A percentile compares a stretch with the other conserved stretches of the same genome.
Conservation (phyloP, 192 early-diverging fungal species). For the Geranomyces variabilis region DNA sequence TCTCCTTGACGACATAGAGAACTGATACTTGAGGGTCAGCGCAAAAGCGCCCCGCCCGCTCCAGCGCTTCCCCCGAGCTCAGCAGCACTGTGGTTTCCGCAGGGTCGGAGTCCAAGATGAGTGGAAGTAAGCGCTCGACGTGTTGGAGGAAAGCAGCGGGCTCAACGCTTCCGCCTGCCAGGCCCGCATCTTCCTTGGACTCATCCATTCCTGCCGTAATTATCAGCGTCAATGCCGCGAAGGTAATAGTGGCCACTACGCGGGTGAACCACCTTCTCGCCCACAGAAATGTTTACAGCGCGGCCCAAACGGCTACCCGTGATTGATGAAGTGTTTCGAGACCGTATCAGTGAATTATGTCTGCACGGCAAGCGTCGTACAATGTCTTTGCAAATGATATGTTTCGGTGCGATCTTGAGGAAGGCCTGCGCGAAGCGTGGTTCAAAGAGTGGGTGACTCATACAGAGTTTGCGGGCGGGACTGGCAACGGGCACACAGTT, state of each 20-base stretch:
- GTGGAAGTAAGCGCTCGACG: slow-evolving; percentile 58
- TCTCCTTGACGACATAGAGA: slow-evolving; percentile 80
- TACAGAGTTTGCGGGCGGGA: no score
- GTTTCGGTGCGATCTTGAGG: not conserved
- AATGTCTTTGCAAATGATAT: no score
- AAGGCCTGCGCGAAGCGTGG: no score
- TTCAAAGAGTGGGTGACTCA: no score
- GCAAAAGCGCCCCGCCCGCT: slow-evolving; percentile 75
- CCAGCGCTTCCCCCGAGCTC: slow-evolving; percentile 70
- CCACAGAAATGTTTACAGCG: no score
- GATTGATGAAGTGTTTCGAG: no score
- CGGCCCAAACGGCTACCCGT: no score
- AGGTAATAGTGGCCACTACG: no score
- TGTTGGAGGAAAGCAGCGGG: slow-evolving; percentile 20
- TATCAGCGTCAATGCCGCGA: not conserved
- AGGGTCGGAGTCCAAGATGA: slow-evolving; percentile 72
- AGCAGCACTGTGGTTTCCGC: slow-evolving; percentile 62
- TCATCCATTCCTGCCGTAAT: slow-evolving; percentile 17
- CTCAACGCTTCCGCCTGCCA: slow-evolving; percentile 11
- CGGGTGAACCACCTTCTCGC: no score
- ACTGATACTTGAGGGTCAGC: slow-evolving; percentile 72
- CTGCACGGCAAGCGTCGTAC: no score
- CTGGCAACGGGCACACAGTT: no score
- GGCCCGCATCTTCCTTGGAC: slow-evolving; percentile 6
- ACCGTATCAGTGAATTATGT: no score